Conservation (phyloP, 1,284 basidiomycete genomes). For the Sphagnurus paluster region DNA sequence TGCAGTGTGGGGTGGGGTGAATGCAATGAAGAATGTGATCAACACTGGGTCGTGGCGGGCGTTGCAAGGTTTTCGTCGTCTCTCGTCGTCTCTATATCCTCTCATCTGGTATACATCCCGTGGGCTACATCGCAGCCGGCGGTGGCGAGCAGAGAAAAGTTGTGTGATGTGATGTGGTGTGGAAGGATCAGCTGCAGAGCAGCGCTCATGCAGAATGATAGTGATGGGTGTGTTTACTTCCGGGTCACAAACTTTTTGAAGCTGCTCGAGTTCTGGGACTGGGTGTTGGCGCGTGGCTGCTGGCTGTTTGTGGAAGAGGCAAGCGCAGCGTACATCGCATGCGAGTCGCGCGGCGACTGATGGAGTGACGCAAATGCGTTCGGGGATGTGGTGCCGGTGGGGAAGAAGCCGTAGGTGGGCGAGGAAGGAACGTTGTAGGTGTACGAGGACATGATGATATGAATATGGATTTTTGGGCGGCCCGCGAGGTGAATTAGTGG, state of each 20-base stretch:
- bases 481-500: slow-evolving; percentile 3
- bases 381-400: slow-evolving; percentile 54
- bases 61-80: neutral
- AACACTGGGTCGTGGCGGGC: slow-evolving; percentile 14
- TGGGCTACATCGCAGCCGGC: neutral
- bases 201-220: neutral
- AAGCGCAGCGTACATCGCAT: slow-evolving; percentile 65
- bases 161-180: neutral
- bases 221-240: slow-evolving; percentile 22
- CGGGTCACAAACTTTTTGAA: slow-evolving; percentile 36
- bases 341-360: slow-evolving; percentile 64
- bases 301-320: slow-evolving; percentile 29
- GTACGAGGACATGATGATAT: slow-evolving; percentile 44
- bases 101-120: neutral
- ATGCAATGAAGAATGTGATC: slow-evolving; percentile 13
- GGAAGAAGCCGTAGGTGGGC: slow-evolving; percentile 62
- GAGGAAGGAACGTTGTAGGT: slow-evolving; percentile 44
- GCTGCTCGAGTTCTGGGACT: slow-evolving; percentile 27
- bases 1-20: slow-evolving; percentile 3
- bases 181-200: neutral
- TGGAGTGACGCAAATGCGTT: slow-evolving; percentile 66
- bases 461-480: slow-evolving; percentile 1
- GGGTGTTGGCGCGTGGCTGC: slow-evolving; percentile 20
- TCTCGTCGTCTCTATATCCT: slow-evolving; percentile 3
- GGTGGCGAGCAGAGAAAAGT: neutral